Evolutionary conservation across 306 rosid genomes (phyloP).

Genomic region (Gastrolobium villosum): DNA sequence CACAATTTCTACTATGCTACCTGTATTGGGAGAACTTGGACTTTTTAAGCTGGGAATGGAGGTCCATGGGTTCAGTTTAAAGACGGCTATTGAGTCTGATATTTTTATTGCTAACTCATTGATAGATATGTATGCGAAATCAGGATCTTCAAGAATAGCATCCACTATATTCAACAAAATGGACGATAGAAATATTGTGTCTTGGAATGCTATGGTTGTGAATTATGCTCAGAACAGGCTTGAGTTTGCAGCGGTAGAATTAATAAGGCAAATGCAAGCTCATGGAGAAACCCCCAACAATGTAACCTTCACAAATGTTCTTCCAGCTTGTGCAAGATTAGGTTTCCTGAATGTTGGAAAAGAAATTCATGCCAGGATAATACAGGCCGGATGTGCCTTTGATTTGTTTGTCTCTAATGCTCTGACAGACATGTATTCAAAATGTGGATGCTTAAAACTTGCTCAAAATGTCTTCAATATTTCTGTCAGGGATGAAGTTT

Average conservation of each 20-base stretch:
- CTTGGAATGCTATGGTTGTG: conserved; percentile 95
- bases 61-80: conserved; percentile 77
- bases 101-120: conserved; percentile 75
- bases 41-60: conserved; percentile 66
- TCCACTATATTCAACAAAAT: conserved; percentile 65
- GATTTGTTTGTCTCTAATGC: conserved; percentile 88
- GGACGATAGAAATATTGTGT: conserved; percentile 70
- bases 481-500: conserved; percentile 72
- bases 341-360: conserved; percentile 71
- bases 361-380: conserved; percentile 80
- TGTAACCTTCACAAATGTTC: conserved; percentile 85
- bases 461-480: conserved; percentile 78
- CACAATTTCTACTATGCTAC: conserved; percentile 77
- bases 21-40: conserved; percentile 76
- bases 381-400: conserved; percentile 55
- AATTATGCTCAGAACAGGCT: conserved; percentile 80
- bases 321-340: conserved; percentile 86
- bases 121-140: conserved; percentile 87
- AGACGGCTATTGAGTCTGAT: conserved; percentile 67
- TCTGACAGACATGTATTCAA: conserved; percentile 84
- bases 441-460: conserved; percentile 66
- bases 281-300: conserved; percentile 70
- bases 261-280: conserved; percentile 75
- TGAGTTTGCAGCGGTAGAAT: conserved; percentile 68
- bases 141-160: conserved; percentile 65